phyloP scores from a whole-genome alignment of 2,329 filamentous ascomycete genomes.

The Aspergillus niger region DNA sequence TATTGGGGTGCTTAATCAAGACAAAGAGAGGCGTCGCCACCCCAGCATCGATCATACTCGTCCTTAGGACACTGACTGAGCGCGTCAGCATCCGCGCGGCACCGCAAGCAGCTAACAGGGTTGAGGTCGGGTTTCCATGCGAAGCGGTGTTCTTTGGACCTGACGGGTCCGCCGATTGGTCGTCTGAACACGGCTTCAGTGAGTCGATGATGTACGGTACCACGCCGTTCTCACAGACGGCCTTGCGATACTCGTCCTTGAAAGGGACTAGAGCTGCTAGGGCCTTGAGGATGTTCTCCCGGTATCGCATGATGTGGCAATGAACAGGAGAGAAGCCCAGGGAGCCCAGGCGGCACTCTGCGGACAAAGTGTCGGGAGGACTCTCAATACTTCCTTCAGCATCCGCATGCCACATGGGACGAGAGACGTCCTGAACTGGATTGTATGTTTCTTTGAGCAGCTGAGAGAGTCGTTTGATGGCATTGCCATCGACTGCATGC shows the following conservation, averaged over 20 bases:
- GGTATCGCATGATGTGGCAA: constrained; percentile 70
- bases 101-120: constrained; percentile 83
- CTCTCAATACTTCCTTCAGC: constrained; percentile 25
- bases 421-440: constrained; percentile 51
- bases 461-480: constrained; percentile 63
- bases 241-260: constrained; percentile 81
- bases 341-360: constrained; percentile 57
- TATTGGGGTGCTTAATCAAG: constrained; percentile 71
- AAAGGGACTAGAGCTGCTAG: constrained; percentile 78
- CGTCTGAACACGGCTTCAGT: constrained; percentile 59
- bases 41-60: constrained; percentile 81
- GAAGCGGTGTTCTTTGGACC: constrained; percentile 44
- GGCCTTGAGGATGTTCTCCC: constrained; percentile 75
- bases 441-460: constrained; percentile 69
- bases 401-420: constrained; percentile 58
- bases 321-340: constrained; percentile 63
- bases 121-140: constrained; percentile 75
- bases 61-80: constrained; percentile 80
- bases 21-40: constrained; percentile 75
- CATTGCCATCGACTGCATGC: constrained; percentile 71
- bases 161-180: constrained; percentile 30
- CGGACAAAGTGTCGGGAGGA: constrained; percentile 24
- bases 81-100: constrained; percentile 78
- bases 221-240: constrained; percentile 78
- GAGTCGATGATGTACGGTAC: constrained; percentile 83